A percentile compares a stretch with the other conserved stretches of the same genome.
Conservation (phyloP, 192 early-diverging fungal genomes). For the Thamnidium elegans region DNA sequence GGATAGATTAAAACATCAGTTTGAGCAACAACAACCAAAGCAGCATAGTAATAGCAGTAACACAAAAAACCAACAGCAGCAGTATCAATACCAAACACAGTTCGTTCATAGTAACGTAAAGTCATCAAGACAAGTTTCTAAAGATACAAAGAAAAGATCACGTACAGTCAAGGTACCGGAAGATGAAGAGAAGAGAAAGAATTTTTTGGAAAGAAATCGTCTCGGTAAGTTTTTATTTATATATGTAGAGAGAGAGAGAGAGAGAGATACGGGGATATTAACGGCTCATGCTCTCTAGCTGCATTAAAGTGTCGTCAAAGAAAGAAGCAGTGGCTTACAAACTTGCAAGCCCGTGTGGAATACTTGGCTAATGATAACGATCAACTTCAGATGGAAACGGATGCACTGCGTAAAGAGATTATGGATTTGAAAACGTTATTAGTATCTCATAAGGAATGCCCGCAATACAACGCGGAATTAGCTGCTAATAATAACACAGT, state of each 20-base stretch:
- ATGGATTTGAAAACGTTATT: slow-evolving; percentile 71
- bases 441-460: slow-evolving; percentile 11
- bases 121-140: not conserved
- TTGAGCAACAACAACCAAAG: no score
- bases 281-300: slow-evolving; percentile 39
- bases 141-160: slow-evolving; percentile 7
- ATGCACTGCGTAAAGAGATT: slow-evolving; percentile 66
- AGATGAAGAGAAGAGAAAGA: slow-evolving; percentile 53
- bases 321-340: slow-evolving; percentile 85
- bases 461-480: not conserved
- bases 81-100: slow-evolving; percentile 7
- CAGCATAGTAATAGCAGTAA: not conserved
- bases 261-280: no score
- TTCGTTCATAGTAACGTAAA: not conserved
- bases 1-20: no score
- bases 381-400: slow-evolving; percentile 52
- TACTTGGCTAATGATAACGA: slow-evolving; percentile 65
- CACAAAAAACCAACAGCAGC: not conserved
- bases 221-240: slow-evolving; percentile 52
- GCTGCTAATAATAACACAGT: no score
- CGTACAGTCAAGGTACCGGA: slow-evolving; percentile 7
- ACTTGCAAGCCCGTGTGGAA: slow-evolving; percentile 67
- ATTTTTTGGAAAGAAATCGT: slow-evolving; percentile 90
- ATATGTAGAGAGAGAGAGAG: no score
- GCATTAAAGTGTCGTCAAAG: slow-evolving; percentile 89